Conservation (phyloP, 2,329 filamentous ascomycete species). For the Cercospora beticola region DNA sequence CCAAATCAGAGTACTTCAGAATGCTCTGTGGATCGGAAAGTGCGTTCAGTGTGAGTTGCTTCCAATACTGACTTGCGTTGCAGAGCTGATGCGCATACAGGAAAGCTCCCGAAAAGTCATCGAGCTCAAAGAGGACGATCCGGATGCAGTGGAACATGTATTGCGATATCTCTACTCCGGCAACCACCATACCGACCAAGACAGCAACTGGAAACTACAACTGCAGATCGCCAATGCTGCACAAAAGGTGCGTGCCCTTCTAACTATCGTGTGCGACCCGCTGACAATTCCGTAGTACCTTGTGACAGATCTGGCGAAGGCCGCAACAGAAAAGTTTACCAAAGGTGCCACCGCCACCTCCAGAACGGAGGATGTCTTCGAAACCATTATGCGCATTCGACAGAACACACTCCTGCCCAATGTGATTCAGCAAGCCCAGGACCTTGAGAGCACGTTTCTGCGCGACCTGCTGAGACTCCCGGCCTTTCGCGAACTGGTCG, state of each 20-base stretch:
- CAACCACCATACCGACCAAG: not conserved
- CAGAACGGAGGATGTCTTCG: not conserved
- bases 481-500: no score
- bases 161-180: constrained; percentile 14
- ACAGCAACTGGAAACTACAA: constrained; percentile 4
- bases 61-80: no score
- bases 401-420: not conserved
- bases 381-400: not conserved
- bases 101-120: constrained; percentile 4
- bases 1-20: no score
- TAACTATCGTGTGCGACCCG: no score
- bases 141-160: constrained; percentile 15
- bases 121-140: constrained; percentile 19
- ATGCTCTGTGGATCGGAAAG: no score
- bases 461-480: no score
- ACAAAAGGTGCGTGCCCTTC: not conserved
- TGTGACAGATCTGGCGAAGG: not conserved
- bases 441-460: no score
- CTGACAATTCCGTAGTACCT: not conserved
- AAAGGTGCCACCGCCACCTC: no score
- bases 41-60: no score
- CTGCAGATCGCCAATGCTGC: constrained; percentile 7
- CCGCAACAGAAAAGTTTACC: no score
- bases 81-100: not conserved
- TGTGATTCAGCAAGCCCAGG: no score